Evolutionary conservation across 2,329 filamentous ascomycete genomes (phyloP), one percentile per base, ranked within the genome.

Genomic region (Arthrobotrys entomopaga): DNA sequence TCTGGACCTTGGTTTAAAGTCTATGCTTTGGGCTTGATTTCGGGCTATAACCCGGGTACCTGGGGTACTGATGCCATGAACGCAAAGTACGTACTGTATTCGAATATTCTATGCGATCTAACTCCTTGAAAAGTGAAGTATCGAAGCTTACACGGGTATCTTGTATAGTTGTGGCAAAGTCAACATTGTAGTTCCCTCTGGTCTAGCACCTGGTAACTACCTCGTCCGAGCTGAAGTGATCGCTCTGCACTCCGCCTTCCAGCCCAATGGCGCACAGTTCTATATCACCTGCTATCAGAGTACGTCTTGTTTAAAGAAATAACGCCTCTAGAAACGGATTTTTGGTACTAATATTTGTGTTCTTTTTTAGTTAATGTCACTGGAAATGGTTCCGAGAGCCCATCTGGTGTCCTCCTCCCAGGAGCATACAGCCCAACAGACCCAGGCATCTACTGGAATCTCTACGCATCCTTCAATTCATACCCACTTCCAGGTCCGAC

Each of bases 141-240:
- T 1, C 24, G 1, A 49, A 19, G 4, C 42, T 65, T 20, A 65
- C 11, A 50, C 20, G 2, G 16, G 24, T 50, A 29, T 16, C 15
- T 19, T 34, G 13, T 22, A 69, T 56, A 69, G 65, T n/a, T 69
- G 65, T 49, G 65, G 65, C 11, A 69, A 69, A 56, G 79, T 81
- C 46, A 84, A 82, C 77, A 84, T 87, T 80, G 81, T 80, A 69
- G 79, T 87, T 69, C 86, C 86, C 48, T 77, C 81, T 38, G 84
- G 83, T 80, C 82, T 87, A 69, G 83, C 85, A 2, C 81, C 84
- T 0, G 86, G 86, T 46, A 82, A 87, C 63, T 87, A 87, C 77
- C 83, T 87, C 22, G 80, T 88, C 79, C 83, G 86, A 50, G 83
- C 85, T 38, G 86, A 87, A 81, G 82, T 85, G 38, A 82, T 86